phyloP scores from a whole-genome alignment of 2,329 filamentous ascomycete genomes.

The Parastagonospora avenae region DNA sequence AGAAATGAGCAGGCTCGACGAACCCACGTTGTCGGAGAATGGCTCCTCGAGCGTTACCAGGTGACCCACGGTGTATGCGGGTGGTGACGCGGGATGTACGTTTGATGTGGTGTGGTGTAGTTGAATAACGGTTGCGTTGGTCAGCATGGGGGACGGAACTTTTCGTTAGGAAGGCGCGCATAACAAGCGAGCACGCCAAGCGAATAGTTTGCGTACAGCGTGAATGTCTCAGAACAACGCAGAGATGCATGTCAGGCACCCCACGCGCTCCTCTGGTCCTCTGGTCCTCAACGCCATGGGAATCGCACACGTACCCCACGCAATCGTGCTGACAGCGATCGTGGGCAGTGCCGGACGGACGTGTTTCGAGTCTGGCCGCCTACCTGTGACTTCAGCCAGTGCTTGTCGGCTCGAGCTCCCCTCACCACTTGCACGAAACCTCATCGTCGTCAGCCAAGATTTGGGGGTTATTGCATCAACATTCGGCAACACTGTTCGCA shows the following conservation, averaged over 20 bases:
- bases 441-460: conserved; percentile 35
- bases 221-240: conserved; percentile 23
- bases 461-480: conserved; percentile 19
- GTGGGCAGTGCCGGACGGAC: conserved; percentile 12
- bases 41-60: conserved; percentile 12
- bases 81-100: background rate
- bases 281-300: conserved; percentile 3
- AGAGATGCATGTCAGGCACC: conserved; percentile 11
- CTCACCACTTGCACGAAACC: conserved; percentile 19
- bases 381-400: conserved; percentile 6
- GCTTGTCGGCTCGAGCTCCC: background rate
- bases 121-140: too few species aligned
- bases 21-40: conserved; percentile 2
- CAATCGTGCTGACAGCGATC: conserved; percentile 4
- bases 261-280: conserved; percentile 16
- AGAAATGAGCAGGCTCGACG: conserved; percentile 6
- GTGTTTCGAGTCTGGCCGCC: conserved; percentile 17
- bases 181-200: conserved; percentile 27
- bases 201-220: conserved; percentile 7
- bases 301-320: conserved; percentile 10
- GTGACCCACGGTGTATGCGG: conserved; percentile 19
- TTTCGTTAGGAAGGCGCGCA: conserved; percentile 8
- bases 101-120: too few species aligned
- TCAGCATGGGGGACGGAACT: background rate
- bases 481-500: background rate